These are phyloP conservation scores for Verticillium tricorpus DNA, from an alignment of 2,329 filamentous ascomycete genomes.

Conservation along the genomic window DNA sequence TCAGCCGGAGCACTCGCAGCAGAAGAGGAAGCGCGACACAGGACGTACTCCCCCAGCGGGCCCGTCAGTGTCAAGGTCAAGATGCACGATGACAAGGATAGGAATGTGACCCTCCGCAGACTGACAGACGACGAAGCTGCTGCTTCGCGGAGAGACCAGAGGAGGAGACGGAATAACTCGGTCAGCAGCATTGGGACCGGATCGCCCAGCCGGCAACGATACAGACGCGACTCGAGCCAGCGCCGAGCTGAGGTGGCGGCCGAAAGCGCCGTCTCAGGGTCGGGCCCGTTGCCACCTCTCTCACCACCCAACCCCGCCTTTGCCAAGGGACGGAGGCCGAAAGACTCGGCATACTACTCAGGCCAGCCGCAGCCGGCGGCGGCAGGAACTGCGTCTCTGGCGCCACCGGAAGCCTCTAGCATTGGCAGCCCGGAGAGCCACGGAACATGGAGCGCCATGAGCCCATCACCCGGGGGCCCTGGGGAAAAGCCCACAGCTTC, in stretches of 20 bases:
- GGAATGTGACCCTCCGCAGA: constrained; percentile 57
- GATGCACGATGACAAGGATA: constrained; percentile 55
- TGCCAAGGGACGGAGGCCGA: constrained; percentile 43
- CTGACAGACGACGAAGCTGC: constrained; percentile 57
- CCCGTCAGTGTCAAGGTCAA: constrained; percentile 56
- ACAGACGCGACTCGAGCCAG: constrained; percentile 49
- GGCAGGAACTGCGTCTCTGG: constrained; percentile 27
- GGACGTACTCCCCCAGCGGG: constrained; percentile 34
- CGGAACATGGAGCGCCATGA: constrained; percentile 51
- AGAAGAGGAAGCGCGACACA: constrained; percentile 35
- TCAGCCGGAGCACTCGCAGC: constrained; percentile 43
- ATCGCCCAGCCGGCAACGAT: constrained; percentile 43
- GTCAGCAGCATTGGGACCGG: constrained; percentile 54
- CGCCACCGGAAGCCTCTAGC: constrained; percentile 38
- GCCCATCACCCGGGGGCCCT: constrained; percentile 37
- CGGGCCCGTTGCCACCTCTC: constrained; percentile 31
- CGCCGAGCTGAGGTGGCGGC: constrained; percentile 41
- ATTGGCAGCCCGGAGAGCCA: constrained; percentile 40
- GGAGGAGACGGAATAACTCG: constrained; percentile 42
- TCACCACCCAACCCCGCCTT: constrained; percentile 54
- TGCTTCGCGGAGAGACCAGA: constrained; percentile 31
- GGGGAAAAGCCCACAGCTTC: constrained; percentile 29
- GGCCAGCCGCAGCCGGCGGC: constrained; percentile 39
- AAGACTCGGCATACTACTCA: constrained; percentile 60
- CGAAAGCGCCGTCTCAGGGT: constrained; percentile 25